Percentiles rank a stretch among this genome's conserved stretches.
Evolutionary conservation across 768 basidiomycete species (phyloP).

Genomic region (Mycena albidolilacea): DNA sequence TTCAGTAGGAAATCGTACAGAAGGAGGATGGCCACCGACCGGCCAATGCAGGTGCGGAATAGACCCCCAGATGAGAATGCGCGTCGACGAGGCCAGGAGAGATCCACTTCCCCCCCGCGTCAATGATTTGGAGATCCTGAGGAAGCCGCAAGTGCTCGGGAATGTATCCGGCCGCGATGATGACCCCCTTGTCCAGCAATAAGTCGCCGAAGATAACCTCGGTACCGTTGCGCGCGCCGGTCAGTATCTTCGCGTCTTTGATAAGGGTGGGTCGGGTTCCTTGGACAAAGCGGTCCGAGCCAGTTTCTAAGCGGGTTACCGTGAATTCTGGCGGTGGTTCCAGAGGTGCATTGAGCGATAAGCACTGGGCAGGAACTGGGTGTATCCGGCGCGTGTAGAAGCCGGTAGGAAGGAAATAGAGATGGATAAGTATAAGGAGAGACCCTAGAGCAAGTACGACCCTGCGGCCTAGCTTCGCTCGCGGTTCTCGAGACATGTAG

Average conservation of each 20-base stretch:
- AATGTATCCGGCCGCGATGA: constrained; percentile 66
- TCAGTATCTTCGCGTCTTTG: constrained; percentile 84
- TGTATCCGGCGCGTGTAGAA: neutral
- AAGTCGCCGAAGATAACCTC: constrained; percentile 72
- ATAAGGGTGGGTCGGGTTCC: constrained; percentile 70
- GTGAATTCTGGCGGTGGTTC: constrained; percentile 16
- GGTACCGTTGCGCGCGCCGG: constrained; percentile 71
- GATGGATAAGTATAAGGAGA: neutral
- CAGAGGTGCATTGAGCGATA: constrained; percentile 5
- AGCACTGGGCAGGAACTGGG: constrained; percentile 14
- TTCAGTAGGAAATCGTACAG: constrained; percentile 1
- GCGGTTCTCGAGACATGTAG: neutral
- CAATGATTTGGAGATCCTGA: constrained; percentile 54
- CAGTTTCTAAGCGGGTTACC: constrained; percentile 29
- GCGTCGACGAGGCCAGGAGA: constrained; percentile 72
- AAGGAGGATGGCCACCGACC: constrained; percentile 39
- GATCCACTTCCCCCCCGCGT: constrained; percentile 77
- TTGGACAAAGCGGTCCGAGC: constrained; percentile 68
- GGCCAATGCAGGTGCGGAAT: constrained; percentile 51
- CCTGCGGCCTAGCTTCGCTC: neutral
- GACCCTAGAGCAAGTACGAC: neutral
- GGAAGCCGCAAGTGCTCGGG: constrained; percentile 29
- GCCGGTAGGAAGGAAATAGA: neutral
- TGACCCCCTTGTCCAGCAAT: constrained; percentile 74
- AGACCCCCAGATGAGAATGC: constrained; percentile 70